phyloP scores from a whole-genome alignment of 495 filamentous ascomycete species.

The Penicillium samsonianum region DNA sequence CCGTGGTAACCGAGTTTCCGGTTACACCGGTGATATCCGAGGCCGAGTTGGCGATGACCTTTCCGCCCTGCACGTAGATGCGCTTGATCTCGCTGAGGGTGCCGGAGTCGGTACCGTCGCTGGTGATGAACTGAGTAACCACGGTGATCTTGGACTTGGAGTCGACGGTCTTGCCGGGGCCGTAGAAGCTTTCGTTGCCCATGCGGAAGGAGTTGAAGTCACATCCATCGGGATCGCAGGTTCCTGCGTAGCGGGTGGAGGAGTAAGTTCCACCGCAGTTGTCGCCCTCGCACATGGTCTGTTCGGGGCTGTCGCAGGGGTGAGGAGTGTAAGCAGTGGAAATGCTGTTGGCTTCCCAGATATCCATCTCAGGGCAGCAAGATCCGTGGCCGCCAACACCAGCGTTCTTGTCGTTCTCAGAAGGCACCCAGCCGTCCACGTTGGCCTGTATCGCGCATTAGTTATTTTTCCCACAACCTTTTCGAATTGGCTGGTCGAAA shows the following conservation, averaged over 20 bases:
- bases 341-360: constrained; percentile 70
- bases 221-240: constrained; percentile 77
- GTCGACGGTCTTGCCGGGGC: constrained; percentile 60
- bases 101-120: constrained; percentile 54
- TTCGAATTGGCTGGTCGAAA: not conserved
- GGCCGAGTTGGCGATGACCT: constrained; percentile 59
- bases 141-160: constrained; percentile 65
- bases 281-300: constrained; percentile 58
- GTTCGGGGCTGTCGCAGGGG: constrained; percentile 57
- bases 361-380: constrained; percentile 74
- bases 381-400: constrained; percentile 61
- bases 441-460: constrained; percentile 41
- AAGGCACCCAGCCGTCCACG: constrained; percentile 59
- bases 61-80: constrained; percentile 70
- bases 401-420: constrained; percentile 59
- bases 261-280: constrained; percentile 55
- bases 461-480: not conserved
- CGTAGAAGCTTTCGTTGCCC: constrained; percentile 65
- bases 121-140: constrained; percentile 69
- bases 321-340: constrained; percentile 63
- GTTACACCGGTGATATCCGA: constrained; percentile 54
- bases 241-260: constrained; percentile 47
- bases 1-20: constrained; percentile 58
- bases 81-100: constrained; percentile 64
- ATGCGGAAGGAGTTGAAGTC: constrained; percentile 76